A percentile compares a stretch with the other conserved stretches of the same genome.
Evolutionary conservation across 2,329 filamentous ascomycete genomes (phyloP).

Genomic region (Trichoderma sp.): DNA sequence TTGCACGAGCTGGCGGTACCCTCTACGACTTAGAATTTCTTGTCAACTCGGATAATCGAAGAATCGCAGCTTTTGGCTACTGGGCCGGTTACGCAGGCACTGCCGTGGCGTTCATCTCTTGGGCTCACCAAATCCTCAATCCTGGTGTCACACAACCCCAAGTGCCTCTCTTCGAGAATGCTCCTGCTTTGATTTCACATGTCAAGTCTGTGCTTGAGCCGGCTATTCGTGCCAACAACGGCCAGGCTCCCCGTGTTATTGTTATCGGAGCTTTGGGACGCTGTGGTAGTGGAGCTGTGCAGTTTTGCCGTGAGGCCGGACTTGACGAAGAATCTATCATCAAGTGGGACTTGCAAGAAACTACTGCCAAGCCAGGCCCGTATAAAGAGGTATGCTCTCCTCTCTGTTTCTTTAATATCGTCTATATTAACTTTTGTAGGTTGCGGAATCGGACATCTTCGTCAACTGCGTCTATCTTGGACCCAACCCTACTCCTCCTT

Average conservation of each 20-base stretch:
- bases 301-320: neutral
- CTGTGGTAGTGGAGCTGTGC: neutral
- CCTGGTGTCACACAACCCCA: neutral
- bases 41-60: no score
- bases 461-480: conserved; percentile 2
- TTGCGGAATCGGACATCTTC: neutral
- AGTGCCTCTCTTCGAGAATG: neutral
- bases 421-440: neutral
- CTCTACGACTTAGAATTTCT: neutral
- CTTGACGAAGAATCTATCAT: neutral
- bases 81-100: neutral
- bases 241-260: conserved; percentile 4
- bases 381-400: neutral
- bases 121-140: neutral
- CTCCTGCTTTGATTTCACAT: neutral
- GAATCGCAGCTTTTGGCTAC: neutral
- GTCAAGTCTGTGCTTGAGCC: neutral
- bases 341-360: no score
- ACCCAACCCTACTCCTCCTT: neutral
- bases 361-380: no score
- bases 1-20: neutral
- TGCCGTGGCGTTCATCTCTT: neutral
- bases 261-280: conserved; percentile 7
- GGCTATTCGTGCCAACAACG: neutral
- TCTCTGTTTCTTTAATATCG: neutral